Base-by-base conservation (phyloP, 805 yeast genomes). In the Nakazawaea ernobii region DNA sequence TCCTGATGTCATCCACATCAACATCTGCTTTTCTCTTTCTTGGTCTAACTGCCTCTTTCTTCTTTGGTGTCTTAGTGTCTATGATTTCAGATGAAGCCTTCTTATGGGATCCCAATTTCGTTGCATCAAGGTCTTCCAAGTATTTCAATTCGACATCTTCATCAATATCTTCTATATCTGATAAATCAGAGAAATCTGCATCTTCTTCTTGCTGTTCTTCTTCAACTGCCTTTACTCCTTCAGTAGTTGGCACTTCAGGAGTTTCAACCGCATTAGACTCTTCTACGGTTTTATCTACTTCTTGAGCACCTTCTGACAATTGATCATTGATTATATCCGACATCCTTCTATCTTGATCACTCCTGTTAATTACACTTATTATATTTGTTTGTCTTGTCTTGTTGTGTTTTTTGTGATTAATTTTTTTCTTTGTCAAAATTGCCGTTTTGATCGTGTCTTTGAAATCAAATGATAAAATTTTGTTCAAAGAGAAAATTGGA, bases 61-160 rank as follows among this genome's bases (percentile, higher is more conserved):
- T 38, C 53, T 49, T 49, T 20, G 24, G 24, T 20, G 24, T 20
- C 24, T 20, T 20, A 20, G 24, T 20, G 5, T 20, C 24, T 20
- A 20, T 20, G 24, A 20, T 20, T 20, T 20, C 24, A 3, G 24
- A 20, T 20, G 24, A 20, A 20, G 40, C 52, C 32, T 58, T 55
- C 50, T 61, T 63, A 53, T 69, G 74, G 8, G 67, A 50, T 48
- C 58, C 58, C 35, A 69, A 52, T 45, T 65, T 63, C 57, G 60
- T 62, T 20, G 68, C 45, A 30, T 42, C 71, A 38, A 65, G 67
- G 40, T 66, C 72, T 40, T 70, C 73, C 38, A 62, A 58, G 14
- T 57, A 62, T 29, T 53, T 46, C 26, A 55, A 63, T 24, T 48
- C 52, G 9, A 52, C 64, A 35, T 49, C 62, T 14, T 59, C 66